Evolutionary conservation across 345 rosid species (phyloP).

Genomic region (Turnera subulata): DNA sequence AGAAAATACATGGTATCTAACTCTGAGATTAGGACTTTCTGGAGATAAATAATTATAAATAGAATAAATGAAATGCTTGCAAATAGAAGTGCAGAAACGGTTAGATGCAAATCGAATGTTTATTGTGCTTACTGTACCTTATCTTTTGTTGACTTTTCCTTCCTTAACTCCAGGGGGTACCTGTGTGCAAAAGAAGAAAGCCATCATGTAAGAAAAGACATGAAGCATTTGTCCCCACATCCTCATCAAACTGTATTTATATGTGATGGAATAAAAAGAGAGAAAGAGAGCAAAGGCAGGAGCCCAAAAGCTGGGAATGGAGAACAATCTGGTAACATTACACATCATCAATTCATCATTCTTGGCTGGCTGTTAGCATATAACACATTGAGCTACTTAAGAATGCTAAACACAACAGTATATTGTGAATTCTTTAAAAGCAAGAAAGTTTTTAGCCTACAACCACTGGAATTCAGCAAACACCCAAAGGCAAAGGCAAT

Average conservation of each 20-base stretch:
- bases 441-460: not conserved
- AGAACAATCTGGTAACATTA: not conserved
- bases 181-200: slow-evolving; percentile 31
- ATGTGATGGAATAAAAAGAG: not conserved
- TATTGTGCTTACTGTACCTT: slow-evolving; percentile 43
- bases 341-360: not conserved
- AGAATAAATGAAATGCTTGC: not conserved
- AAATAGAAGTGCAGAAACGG: too few species aligned
- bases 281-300: not conserved
- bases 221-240: not conserved
- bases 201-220: not conserved
- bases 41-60: too few species aligned
- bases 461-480: not conserved
- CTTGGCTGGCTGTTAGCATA: not conserved
- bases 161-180: slow-evolving; percentile 93
- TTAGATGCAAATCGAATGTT: not conserved
- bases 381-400: not conserved
- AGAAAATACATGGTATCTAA: too few species aligned
- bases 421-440: too few species aligned
- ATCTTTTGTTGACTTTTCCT: slow-evolving; percentile 83
- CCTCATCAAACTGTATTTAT: not conserved
- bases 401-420: too few species aligned
- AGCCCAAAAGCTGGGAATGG: not conserved
- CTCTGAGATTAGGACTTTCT: too few species aligned
- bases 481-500: slow-evolving; percentile 1